phyloP scores from a whole-genome alignment of 164 flowering plant genomes.

The Buxus sempervirens region DNA sequence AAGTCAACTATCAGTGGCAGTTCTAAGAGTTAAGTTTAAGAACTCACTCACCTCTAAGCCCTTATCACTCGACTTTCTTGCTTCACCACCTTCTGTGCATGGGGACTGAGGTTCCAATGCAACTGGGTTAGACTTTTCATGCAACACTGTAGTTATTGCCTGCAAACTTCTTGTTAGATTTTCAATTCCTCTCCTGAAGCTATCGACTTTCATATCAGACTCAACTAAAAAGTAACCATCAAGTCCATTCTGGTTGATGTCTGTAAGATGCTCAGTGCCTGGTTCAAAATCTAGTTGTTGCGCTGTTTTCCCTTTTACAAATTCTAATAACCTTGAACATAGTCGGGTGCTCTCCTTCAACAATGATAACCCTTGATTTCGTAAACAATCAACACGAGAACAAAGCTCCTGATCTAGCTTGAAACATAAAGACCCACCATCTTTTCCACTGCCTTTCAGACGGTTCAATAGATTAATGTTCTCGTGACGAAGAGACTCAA shows the following conservation, averaged over 20 bases:
- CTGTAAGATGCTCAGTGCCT: slow-evolving; percentile 24
- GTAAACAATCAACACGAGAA: slow-evolving; percentile 48
- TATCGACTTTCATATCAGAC: slow-evolving; percentile 73
- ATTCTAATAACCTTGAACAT: slow-evolving; percentile 56
- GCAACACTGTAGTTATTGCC: slow-evolving; percentile 43
- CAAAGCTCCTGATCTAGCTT: slow-evolving; percentile 71
- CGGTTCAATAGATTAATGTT: slow-evolving; percentile 65
- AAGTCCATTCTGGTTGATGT: slow-evolving; percentile 28
- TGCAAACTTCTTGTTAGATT: slow-evolving; percentile 60
- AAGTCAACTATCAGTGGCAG: neutral
- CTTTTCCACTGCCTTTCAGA: slow-evolving; percentile 44
- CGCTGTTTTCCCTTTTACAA: slow-evolving; percentile 40
- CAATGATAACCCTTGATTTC: slow-evolving; percentile 58
- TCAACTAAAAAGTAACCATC: slow-evolving; percentile 71
- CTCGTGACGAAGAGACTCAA: slow-evolving; percentile 78
- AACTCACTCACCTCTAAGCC: slow-evolving; percentile 36
- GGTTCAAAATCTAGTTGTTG: slow-evolving; percentile 9
- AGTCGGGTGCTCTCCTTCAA: slow-evolving; percentile 50
- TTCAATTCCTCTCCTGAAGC: slow-evolving; percentile 63
- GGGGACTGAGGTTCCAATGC: slow-evolving; percentile 28
- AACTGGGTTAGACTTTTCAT: slow-evolving; percentile 44
- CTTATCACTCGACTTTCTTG: slow-evolving; percentile 21
- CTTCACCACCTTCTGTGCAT: slow-evolving; percentile 12
- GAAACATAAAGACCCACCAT: slow-evolving; percentile 35
- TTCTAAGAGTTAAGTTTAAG: neutral